These are phyloP conservation scores for Brettanomyces custersianus DNA, from an alignment of 805 yeast species.

Conservation along the genomic window DNA sequence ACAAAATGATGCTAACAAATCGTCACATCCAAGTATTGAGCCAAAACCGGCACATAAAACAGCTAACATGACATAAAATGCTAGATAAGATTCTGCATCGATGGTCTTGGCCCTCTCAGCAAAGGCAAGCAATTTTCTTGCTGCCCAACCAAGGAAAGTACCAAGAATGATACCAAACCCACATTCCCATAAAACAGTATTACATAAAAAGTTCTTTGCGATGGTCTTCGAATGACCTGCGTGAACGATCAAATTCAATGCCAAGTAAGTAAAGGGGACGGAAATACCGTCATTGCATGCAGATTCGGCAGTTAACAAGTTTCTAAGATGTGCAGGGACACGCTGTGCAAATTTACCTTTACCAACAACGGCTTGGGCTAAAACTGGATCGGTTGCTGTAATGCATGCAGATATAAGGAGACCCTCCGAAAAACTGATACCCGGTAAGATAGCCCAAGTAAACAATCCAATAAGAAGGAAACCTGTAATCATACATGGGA, in stretches of 20 bases:
- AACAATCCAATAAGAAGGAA: constrained; percentile 60
- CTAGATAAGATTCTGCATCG: constrained; percentile 55
- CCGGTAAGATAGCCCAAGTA: constrained; percentile 53
- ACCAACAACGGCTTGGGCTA: constrained; percentile 67
- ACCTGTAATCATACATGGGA: constrained; percentile 65
- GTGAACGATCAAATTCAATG: constrained; percentile 45
- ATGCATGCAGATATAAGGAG: constrained; percentile 60
- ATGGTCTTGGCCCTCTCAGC: constrained; percentile 45
- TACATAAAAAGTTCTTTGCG: constrained; percentile 53
- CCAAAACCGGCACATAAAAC: constrained; percentile 54
- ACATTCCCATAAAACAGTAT: constrained; percentile 57
- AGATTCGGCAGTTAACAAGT: constrained; percentile 59
- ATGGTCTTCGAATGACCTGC: constrained; percentile 39
- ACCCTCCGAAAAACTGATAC: constrained; percentile 43
- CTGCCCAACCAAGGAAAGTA: constrained; percentile 39
- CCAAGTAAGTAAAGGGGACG: constrained; percentile 58
- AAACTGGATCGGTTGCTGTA: constrained; percentile 72
- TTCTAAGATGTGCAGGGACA: constrained; percentile 54
- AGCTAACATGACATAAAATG: constrained; percentile 44
- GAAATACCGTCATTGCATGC: constrained; percentile 73
- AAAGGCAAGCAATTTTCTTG: constrained; percentile 41
- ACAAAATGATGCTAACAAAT: constrained; percentile 60
- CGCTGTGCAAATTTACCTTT: constrained; percentile 63
- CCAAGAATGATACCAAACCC: constrained; percentile 48
- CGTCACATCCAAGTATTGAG: constrained; percentile 61